phyloP scores from a whole-genome alignment of 2,329 filamentous ascomycete species.

The Pestalotiopsis fici region DNA sequence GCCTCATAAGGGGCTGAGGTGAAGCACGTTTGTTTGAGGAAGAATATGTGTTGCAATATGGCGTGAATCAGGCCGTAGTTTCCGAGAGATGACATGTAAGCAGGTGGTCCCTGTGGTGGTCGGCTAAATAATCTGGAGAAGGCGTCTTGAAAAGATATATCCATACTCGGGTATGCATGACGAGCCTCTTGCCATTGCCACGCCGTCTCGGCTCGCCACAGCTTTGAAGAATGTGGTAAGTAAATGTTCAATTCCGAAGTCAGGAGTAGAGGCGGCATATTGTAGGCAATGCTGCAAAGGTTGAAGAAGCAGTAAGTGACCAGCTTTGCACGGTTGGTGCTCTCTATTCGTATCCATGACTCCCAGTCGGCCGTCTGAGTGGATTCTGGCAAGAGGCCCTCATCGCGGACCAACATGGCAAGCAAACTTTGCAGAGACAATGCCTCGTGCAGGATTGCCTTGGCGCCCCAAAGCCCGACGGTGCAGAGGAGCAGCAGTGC shows the following conservation, averaged over 20 bases:
- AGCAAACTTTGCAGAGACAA: constrained; percentile 60
- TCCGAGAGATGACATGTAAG: constrained; percentile 60
- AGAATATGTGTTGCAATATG: constrained; percentile 71
- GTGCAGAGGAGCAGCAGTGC: constrained; percentile 62
- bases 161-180: constrained; percentile 49
- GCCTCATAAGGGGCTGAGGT: constrained; percentile 49
- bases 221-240: constrained; percentile 53
- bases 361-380: constrained; percentile 58
- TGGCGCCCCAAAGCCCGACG: constrained; percentile 62
- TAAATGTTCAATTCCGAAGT: constrained; percentile 59
- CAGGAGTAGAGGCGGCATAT: constrained; percentile 58
- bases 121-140: constrained; percentile 57
- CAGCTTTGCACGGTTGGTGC: constrained; percentile 58
- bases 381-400: constrained; percentile 52
- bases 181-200: constrained; percentile 63
- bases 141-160: constrained; percentile 58
- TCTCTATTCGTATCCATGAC: constrained; percentile 59
- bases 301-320: constrained; percentile 65
- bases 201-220: constrained; percentile 58
- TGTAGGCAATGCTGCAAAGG: constrained; percentile 62
- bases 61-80: constrained; percentile 75
- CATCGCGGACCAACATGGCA: constrained; percentile 59
- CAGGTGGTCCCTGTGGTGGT: constrained; percentile 46
- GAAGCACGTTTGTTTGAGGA: constrained; percentile 65
- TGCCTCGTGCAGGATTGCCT: constrained; percentile 60